These are phyloP conservation scores for Diaporthe ampelina DNA, from an alignment of 2,329 filamentous ascomycete genomes.

Conservation along the genomic window DNA sequence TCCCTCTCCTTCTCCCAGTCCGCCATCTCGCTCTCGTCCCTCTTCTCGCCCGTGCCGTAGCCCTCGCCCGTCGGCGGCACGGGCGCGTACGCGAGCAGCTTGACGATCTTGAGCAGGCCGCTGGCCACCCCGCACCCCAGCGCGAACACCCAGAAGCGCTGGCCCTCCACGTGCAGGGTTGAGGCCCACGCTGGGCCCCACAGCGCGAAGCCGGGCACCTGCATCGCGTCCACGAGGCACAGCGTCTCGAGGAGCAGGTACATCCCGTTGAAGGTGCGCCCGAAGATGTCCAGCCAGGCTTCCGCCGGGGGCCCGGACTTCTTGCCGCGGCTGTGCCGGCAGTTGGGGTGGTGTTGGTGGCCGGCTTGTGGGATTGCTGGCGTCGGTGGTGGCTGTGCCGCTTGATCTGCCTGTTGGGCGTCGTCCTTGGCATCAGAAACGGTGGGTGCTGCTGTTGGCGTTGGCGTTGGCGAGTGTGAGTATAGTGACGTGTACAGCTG, in stretches of 20 bases:
- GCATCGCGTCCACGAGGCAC: constrained; percentile 69
- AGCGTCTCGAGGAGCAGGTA: constrained; percentile 77
- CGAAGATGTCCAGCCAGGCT: constrained; percentile 66
- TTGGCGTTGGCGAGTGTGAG: constrained; percentile 40
- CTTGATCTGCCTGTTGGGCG: not conserved
- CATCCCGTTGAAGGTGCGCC: constrained; percentile 72
- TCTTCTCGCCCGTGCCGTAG: constrained; percentile 46
- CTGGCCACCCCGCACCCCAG: constrained; percentile 65
- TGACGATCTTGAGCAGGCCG: constrained; percentile 58
- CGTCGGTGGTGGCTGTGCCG: not conserved
- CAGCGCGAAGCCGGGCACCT: constrained; percentile 60
- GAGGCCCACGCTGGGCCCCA: constrained; percentile 65
- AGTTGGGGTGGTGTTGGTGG: constrained; percentile 38
- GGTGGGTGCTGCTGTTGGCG: not conserved
- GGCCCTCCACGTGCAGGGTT: constrained; percentile 69
- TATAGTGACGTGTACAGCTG: constrained; percentile 52
- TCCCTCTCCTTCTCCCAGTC: constrained; percentile 51
- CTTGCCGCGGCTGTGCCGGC: constrained; percentile 38
- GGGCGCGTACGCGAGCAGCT: constrained; percentile 52
- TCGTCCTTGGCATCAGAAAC: not conserved
- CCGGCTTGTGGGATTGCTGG: constrained; percentile 34
- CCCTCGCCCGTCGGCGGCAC: constrained; percentile 51
- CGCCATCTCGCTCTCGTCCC: constrained; percentile 43
- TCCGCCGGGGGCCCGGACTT: constrained; percentile 48
- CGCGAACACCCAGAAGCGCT: constrained; percentile 79